Evolutionary conservation across 164 flowering plant genomes (phyloP).

Genomic region (Tetrastigma voinierianum): DNA sequence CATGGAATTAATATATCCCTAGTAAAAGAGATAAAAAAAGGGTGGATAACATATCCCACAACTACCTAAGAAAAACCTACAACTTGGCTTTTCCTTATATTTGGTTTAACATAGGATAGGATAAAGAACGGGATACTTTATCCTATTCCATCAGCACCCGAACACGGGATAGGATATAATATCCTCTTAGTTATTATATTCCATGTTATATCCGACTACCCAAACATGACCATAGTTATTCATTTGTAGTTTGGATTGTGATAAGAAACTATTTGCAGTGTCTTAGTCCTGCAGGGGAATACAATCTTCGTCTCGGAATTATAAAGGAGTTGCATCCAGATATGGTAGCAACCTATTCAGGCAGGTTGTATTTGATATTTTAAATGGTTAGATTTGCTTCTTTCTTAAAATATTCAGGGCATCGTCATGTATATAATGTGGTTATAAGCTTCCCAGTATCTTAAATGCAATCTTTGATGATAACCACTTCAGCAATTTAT

Average conservation of each 20-base stretch:
- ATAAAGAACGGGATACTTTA: no score
- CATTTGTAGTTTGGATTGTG: background rate
- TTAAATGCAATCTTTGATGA: no score
- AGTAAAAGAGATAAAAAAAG: no score
- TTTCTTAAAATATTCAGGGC: background rate
- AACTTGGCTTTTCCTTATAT: no score
- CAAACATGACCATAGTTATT: background rate
- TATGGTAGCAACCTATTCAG: conserved; percentile 96
- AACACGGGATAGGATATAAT: no score
- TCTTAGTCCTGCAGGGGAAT: conserved; percentile 99
- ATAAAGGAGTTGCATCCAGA: conserved; percentile 98
- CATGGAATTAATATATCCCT: no score
- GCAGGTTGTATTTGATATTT: conserved; percentile 60
- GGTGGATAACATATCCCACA: no score
- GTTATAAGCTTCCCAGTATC: background rate
- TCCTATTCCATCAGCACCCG: no score
- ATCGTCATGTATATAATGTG: background rate
- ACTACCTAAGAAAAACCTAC: no score
- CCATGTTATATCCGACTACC: background rate
- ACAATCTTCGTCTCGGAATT: conserved; percentile 95
- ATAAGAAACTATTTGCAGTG: conserved; percentile 48
- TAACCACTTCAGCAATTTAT: no score
- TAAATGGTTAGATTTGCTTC: conserved; percentile 5
- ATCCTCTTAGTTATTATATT: background rate
- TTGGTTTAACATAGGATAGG: no score